Evolutionary conservation across 2,329 filamentous ascomycete species (phyloP).

Genomic region (Pseudophaeomoniella oleicola): DNA sequence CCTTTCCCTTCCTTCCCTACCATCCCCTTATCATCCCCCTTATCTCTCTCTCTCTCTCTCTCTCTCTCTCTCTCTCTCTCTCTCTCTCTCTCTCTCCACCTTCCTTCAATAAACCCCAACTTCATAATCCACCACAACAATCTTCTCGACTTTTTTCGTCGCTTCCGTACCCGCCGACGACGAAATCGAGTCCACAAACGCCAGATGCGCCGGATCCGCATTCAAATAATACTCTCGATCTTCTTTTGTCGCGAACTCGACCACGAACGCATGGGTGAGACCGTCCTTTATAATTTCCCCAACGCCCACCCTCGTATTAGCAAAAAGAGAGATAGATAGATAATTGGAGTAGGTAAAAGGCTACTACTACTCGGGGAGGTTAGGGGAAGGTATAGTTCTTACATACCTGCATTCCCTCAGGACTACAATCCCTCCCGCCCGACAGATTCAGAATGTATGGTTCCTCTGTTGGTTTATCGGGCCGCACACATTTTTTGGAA

Average conservation of each 20-base stretch:
- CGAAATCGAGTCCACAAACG: constrained; percentile 41
- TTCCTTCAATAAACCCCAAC: constrained; percentile 31
- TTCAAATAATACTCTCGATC: constrained; percentile 56
- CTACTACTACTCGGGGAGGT: neutral
- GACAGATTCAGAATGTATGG: constrained; percentile 45
- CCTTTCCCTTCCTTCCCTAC: too few relatives aligned
- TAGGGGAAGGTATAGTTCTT: neutral
- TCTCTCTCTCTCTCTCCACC: neutral
- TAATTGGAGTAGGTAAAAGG: neutral
- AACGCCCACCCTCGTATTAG: neutral
- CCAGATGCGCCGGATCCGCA: constrained; percentile 48
- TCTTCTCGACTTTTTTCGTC: constrained; percentile 31
- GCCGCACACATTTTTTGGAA: constrained; percentile 44
- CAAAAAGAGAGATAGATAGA: neutral
- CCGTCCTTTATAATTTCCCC: constrained; percentile 33
- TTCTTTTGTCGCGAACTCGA: constrained; percentile 47
- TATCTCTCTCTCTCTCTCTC: too few relatives aligned
- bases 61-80: too few relatives aligned
- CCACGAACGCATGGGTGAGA: constrained; percentile 55
- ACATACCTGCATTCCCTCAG: constrained; percentile 44
- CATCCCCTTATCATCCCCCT: too few relatives aligned
- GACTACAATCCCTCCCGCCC: constrained; percentile 48
- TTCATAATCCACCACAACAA: constrained; percentile 46
- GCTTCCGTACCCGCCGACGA: constrained; percentile 23
- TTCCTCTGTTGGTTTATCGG: constrained; percentile 38